Evolutionary conservation across 257 asterid genomes (phyloP).

Genomic region (Echium plantagineum): DNA sequence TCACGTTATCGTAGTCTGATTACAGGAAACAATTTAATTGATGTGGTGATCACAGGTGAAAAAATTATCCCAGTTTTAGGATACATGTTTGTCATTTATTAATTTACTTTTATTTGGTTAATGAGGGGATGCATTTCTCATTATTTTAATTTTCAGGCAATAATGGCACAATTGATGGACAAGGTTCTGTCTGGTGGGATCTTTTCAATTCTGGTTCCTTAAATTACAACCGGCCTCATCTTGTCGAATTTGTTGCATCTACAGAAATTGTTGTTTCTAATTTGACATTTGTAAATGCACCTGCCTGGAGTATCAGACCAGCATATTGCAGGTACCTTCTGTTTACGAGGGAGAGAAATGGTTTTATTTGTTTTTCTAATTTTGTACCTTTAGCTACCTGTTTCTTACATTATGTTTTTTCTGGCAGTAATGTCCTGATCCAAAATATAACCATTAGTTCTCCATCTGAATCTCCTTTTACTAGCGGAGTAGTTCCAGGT

Average conservation of each 20-base stretch:
- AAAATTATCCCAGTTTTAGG: background rate
- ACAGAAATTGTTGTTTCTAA: conserved; percentile 63
- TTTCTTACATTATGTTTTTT: background rate
- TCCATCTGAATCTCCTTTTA: conserved; percentile 60
- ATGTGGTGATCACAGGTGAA: conserved; percentile 39
- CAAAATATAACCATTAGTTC: conserved; percentile 59
- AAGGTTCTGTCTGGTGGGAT: conserved; percentile 96
- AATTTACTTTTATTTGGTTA: background rate
- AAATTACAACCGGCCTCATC: conserved; percentile 82
- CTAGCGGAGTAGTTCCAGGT: conserved; percentile 79
- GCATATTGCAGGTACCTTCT: conserved; percentile 77
- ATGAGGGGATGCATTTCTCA: background rate
- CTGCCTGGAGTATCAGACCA: conserved; percentile 79
- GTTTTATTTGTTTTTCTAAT: too few species aligned
- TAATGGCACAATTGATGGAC: conserved; percentile 92
- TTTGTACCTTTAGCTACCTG: background rate
- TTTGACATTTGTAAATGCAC: conserved; percentile 82
- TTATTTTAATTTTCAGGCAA: conserved; percentile 39
- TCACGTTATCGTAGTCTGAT: conserved; percentile 35
- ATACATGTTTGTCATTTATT: background rate
- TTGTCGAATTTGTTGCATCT: conserved; percentile 61
- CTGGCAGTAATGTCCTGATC: conserved; percentile 64
- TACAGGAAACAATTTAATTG: conserved; percentile 25
- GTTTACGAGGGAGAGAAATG: background rate
- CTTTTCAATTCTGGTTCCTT: conserved; percentile 34